Percentiles rank a stretch among this genome's conserved stretches.
phyloP scores from a whole-genome alignment of 2,329 filamentous ascomycete species.

The Fusarium sp. region DNA sequence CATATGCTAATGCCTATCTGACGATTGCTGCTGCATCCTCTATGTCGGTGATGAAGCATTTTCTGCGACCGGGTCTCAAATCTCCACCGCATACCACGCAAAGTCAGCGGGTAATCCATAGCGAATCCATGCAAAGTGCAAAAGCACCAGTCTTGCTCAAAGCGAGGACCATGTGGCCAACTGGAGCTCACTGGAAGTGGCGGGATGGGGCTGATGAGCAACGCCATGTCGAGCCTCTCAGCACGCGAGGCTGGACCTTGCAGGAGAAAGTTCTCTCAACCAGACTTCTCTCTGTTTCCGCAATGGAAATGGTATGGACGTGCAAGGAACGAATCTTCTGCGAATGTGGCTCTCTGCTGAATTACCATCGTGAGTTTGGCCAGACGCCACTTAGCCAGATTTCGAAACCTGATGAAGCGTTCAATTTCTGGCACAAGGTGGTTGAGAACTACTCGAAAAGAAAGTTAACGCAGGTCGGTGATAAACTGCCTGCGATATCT shows the following conservation, averaged over 20 bases:
- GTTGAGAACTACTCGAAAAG: constrained; percentile 49
- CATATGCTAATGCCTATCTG: constrained; percentile 32
- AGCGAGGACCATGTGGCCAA: constrained; percentile 24
- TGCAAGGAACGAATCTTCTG: constrained; percentile 41
- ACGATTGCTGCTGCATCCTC: constrained; percentile 40
- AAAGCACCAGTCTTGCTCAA: constrained; percentile 12
- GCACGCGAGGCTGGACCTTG: constrained; percentile 34
- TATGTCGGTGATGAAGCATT: constrained; percentile 21
- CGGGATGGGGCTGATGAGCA: constrained; percentile 11
- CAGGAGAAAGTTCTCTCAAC: constrained; percentile 39
- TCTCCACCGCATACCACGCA: not conserved
- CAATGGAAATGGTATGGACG: constrained; percentile 35
- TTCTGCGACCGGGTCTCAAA: constrained; percentile 17
- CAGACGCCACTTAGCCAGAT: constrained; percentile 33
- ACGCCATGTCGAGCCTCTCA: constrained; percentile 28
- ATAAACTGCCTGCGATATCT: constrained; percentile 51
- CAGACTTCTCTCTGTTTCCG: constrained; percentile 30
- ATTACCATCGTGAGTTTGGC: constrained; percentile 43
- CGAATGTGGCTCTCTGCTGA: constrained; percentile 46
- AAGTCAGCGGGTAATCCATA: not conserved
- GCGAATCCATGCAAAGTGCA: not conserved
- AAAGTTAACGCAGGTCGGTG: constrained; percentile 37
- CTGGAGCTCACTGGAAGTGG: constrained; percentile 41
- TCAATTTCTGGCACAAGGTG: constrained; percentile 48
- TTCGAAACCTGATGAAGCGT: constrained; percentile 34